Conservation (phyloP, 352 stramenopile species). For the Blastocystis sp. region DNA sequence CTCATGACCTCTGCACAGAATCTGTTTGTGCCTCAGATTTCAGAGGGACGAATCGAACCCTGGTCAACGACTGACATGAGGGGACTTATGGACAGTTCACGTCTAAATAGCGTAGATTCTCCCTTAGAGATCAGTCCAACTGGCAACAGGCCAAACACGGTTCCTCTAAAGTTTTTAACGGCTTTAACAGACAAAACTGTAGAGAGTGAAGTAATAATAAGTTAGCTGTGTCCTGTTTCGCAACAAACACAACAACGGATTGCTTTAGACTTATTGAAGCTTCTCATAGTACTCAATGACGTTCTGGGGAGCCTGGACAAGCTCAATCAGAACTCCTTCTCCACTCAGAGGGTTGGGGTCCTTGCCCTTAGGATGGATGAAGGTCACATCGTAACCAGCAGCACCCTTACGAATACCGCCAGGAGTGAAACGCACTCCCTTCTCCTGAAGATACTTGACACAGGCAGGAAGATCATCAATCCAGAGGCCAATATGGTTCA, state of each 20-base stretch:
- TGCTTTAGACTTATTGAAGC: conserved; percentile 24
- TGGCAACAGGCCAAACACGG: background rate
- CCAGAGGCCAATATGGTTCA: conserved; percentile 97
- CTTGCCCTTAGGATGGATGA: conserved; percentile 96
- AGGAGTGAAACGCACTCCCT: conserved; percentile 89
- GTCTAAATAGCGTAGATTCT: background rate
- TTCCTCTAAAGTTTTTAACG: background rate
- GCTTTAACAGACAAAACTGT: background rate
- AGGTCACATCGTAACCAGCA: conserved; percentile 89
- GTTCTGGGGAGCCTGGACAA: conserved; percentile 86
- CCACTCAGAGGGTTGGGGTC: conserved; percentile 80
- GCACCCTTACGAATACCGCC: conserved; percentile 92
- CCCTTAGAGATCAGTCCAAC: background rate
- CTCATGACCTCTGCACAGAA: background rate
- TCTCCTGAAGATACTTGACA: conserved; percentile 81
- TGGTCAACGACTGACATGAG: background rate
- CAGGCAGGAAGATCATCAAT: conserved; percentile 85
- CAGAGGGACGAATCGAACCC: background rate
- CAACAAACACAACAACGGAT: background rate
- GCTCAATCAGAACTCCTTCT: conserved; percentile 89
- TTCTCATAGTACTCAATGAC: conserved; percentile 80
- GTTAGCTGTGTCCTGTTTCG: background rate
- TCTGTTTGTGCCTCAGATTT: background rate
- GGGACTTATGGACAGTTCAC: background rate
- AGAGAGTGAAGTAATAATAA: background rate